Conservation (phyloP, 225 moss, liverwort and hornwort genomes). For the Neckera pumila region DNA sequence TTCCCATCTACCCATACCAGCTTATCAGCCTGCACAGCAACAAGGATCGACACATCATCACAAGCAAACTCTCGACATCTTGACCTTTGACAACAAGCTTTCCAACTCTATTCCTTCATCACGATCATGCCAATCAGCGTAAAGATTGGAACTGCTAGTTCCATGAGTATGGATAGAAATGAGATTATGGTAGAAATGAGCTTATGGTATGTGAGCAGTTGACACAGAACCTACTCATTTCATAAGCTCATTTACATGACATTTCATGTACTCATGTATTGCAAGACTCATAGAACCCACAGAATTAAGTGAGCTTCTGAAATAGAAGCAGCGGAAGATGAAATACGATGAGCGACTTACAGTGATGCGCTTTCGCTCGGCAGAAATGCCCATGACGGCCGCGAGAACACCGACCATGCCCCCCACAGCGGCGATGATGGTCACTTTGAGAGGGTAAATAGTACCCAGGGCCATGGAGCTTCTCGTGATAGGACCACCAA, state of each 20-base stretch:
- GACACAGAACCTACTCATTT: not conserved
- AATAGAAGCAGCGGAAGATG: not conserved
- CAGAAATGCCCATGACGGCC: slow-evolving; percentile 47
- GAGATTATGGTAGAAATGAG: not conserved
- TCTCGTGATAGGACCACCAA: not conserved
- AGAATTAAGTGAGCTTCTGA: not conserved
- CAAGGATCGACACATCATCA: not conserved
- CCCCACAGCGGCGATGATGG: slow-evolving; percentile 38
- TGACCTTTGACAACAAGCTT: not conserved
- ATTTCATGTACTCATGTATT: not conserved
- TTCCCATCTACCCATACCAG: slow-evolving; percentile 39
- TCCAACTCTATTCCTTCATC: not conserved
- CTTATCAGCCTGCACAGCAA: slow-evolving; percentile 25
- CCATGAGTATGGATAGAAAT: not conserved
- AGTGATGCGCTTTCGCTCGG: slow-evolving; percentile 39
- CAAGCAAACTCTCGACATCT: not conserved
- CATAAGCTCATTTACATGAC: not conserved
- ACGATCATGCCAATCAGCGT: not conserved
- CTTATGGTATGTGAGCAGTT: too few species aligned
- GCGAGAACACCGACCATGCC: slow-evolving; percentile 23
- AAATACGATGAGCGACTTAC: not conserved
- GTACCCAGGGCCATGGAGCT: slow-evolving; percentile 33
- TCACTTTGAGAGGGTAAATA: slow-evolving; percentile 30
- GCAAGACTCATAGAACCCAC: not conserved
- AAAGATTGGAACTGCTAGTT: not conserved